Evolutionary conservation across 2,329 filamentous ascomycete genomes (phyloP), one percentile per base, ranked within the genome.

Genomic region (Colletotrichum endophyticum): DNA sequence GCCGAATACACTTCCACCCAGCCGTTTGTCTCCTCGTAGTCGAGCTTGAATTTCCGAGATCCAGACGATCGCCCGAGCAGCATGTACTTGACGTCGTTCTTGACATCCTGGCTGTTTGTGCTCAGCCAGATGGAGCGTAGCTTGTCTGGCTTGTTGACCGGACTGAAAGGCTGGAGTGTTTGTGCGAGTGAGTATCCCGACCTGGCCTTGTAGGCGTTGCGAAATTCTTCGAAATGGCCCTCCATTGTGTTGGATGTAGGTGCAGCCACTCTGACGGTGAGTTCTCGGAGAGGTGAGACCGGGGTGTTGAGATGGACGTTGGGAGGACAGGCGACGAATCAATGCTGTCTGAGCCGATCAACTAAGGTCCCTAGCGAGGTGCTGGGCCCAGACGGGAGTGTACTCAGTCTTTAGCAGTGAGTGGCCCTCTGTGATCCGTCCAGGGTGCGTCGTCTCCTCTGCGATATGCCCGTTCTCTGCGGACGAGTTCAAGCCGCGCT

Each of bases 1-100:
- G 92, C 89, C 44, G 90, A 88, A 82, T 96, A 98, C 34, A 99
- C 92, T 53, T 98, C 96, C 1, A 94, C 89, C 97, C 97, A 99
- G n/a, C 93, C 94, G 74, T 90, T 91, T 28, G 92, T 88, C 86
- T 98, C 95, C 56, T 93, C 90, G 56, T 91, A 89, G n/a, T 89
- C 86, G 28, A 95, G 83, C 69, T 87, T 89, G 34, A 87, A 84
- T 34, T 88, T 87, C 71, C 87, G 89, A 34, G 87, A 84, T 30
- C 88, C 87, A 72, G 77, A 69, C 5, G 73, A 61, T 13, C 72
- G 72, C 89, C 89, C 79, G 89, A 92, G 79, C 76, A 96, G 91
- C 73, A 97, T 89, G 81, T 94, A 93, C 73, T 93, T 92, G 70
- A 98, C 88, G 80, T 97, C 94, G 44, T 89, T 88, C 78, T 93